phyloP scores from a whole-genome alignment of 2,329 filamentous ascomycete species.

The Tothia fuscella region DNA sequence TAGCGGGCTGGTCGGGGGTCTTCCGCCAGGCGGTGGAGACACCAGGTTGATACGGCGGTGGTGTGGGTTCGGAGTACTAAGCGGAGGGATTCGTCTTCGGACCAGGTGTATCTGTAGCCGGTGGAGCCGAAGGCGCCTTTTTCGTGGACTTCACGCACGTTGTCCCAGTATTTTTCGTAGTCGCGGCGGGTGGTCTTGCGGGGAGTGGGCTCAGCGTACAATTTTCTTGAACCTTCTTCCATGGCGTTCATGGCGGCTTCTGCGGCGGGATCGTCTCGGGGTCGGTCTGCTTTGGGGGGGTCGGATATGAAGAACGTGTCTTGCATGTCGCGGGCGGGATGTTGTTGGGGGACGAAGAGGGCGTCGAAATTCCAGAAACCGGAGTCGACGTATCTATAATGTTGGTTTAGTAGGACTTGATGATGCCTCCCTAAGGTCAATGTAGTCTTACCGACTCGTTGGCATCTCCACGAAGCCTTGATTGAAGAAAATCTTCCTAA shows the following conservation, averaged over 20 bases:
- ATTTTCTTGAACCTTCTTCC: conserved; percentile 36
- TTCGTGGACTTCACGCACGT: conserved; percentile 78
- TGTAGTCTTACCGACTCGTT: conserved; percentile 84
- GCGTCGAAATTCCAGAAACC: conserved; percentile 99
- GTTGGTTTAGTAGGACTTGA: background rate
- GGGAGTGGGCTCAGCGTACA: conserved; percentile 43
- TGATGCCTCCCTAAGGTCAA: conserved; percentile 28
- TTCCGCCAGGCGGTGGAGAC: conserved; percentile 79
- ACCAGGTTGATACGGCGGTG: conserved; percentile 79
- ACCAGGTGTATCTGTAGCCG: conserved; percentile 93
- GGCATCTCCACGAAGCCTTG: conserved; percentile 99
- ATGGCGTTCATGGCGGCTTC: conserved; percentile 36
- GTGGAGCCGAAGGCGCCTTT: conserved; percentile 87
- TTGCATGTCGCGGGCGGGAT: conserved; percentile 91
- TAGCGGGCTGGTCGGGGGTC: conserved; percentile 81
- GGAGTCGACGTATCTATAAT: conserved; percentile 66
- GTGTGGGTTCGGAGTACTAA: conserved; percentile 94
- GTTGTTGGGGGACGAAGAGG: conserved; percentile 93
- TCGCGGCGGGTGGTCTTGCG: conserved; percentile 44
- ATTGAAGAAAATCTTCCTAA: conserved; percentile 97
- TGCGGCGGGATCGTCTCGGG: conserved; percentile 42
- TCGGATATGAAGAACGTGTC: conserved; percentile 92
- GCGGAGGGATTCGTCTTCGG: conserved; percentile 70
- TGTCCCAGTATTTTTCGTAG: conserved; percentile 79
- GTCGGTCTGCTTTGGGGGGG: conserved; percentile 60